These are phyloP conservation scores for Sporothrix globosa DNA, from an alignment of 2,329 filamentous ascomycete genomes.

Conservation along the genomic window DNA sequence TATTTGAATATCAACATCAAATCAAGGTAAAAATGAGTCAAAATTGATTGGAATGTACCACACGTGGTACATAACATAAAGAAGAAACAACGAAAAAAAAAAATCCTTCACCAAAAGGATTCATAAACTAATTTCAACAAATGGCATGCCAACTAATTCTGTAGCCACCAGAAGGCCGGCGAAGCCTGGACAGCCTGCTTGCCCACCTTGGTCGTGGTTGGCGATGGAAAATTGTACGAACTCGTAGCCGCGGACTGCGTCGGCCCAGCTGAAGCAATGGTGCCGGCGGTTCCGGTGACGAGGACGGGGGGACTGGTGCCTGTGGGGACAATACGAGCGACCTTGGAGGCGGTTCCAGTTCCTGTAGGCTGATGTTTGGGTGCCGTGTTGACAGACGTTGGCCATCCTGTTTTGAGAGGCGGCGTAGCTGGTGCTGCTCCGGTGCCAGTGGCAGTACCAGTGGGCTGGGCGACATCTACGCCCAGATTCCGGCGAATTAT, in stretches of 20 bases:
- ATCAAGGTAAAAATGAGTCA: neutral
- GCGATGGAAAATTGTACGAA: conserved; percentile 17
- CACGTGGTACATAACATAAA: too few species aligned
- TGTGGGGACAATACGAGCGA: neutral
- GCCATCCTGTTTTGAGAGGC: conserved; percentile 1
- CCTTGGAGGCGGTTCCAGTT: neutral
- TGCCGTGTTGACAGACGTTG: neutral
- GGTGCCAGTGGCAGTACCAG: neutral
- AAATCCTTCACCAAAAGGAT: too few species aligned
- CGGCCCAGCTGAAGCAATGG: neutral
- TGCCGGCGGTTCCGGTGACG: neutral
- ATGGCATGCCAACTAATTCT: neutral
- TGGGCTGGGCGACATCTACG: neutral
- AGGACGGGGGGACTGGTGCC: neutral
- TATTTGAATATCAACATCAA: too few species aligned
- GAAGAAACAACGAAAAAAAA: neutral
- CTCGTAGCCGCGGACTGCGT: neutral
- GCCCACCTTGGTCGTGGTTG: neutral
- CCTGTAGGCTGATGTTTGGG: neutral
- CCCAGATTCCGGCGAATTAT: neutral
- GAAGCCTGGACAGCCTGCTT: neutral
- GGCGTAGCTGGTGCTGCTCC: neutral
- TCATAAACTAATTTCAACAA: too few species aligned
- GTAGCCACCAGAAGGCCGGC: neutral
- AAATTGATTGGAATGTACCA: neutral